Conservation (phyloP, 495 filamentous ascomycete species). For the Daldinia concentrica region DNA sequence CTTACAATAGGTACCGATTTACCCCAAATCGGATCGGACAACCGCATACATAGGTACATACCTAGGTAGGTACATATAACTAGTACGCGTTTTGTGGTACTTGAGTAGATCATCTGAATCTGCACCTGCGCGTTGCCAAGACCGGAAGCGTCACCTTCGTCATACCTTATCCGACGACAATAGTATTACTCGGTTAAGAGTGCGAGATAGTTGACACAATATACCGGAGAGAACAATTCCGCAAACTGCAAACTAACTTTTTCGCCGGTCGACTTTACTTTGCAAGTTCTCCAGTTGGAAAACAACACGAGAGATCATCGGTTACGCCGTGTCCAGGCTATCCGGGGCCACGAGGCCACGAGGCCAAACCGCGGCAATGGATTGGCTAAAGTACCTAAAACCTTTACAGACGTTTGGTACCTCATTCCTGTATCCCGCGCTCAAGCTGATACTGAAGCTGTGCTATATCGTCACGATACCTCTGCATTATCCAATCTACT, state of each 20-base stretch:
- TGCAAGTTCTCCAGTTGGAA: neutral
- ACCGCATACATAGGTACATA: slow-evolving; percentile 7
- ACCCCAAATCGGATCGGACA: slow-evolving; percentile 12
- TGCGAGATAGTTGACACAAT: neutral
- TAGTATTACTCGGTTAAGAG: slow-evolving; percentile 22
- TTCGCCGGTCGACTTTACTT: slow-evolving; percentile 28
- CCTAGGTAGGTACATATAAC: no score
- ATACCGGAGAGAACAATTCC: neutral
- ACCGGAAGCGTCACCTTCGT: slow-evolving; percentile 22
- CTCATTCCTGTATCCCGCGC: slow-evolving; percentile 44
- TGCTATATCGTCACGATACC: slow-evolving; percentile 48
- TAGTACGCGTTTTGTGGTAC: slow-evolving; percentile 11
- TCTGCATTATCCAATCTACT: slow-evolving; percentile 49
- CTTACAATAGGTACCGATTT: neutral
- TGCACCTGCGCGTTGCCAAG: slow-evolving; percentile 25
- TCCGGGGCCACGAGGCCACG: slow-evolving; percentile 32
- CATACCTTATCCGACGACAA: slow-evolving; percentile 19
- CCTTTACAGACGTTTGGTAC: slow-evolving; percentile 42
- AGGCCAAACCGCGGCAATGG: slow-evolving; percentile 33
- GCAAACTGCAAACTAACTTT: neutral
- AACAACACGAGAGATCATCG: slow-evolving; percentile 15
- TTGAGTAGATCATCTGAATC: slow-evolving; percentile 29
- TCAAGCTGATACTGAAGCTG: slow-evolving; percentile 34
- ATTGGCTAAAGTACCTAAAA: slow-evolving; percentile 34
- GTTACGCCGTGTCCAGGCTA: slow-evolving; percentile 7